A percentile compares a stretch with the other conserved stretches of the same genome.
phyloP scores from a whole-genome alignment of 192 early-diverging fungal genomes.

The Podila clonocystis region DNA sequence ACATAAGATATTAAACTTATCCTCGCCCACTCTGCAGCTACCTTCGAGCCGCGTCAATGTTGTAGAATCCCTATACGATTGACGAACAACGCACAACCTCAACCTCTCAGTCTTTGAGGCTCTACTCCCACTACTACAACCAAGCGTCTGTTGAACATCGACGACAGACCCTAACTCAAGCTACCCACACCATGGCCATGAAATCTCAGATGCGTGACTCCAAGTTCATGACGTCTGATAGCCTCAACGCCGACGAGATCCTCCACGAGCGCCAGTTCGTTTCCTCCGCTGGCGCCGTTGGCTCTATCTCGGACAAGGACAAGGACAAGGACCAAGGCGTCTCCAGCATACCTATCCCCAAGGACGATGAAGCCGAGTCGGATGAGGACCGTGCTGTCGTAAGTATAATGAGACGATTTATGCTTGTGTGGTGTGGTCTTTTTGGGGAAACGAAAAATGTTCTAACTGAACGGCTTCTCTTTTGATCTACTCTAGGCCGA shows the following conservation, averaged over 20 bases:
- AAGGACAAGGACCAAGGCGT: not conserved
- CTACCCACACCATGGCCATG: slow-evolving; percentile 29
- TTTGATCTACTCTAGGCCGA: slow-evolving; percentile 18
- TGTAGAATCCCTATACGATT: not conserved
- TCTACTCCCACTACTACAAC: not conserved
- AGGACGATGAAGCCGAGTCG: slow-evolving; percentile 19
- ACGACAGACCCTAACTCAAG: slow-evolving; percentile 6
- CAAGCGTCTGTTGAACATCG: not conserved
- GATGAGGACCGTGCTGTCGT: slow-evolving; percentile 44
- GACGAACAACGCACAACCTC: not conserved
- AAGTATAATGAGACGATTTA: not conserved
- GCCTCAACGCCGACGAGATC: slow-evolving; percentile 21
- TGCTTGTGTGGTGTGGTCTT: too few relatives aligned
- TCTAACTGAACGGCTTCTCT: not conserved
- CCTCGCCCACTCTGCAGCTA: not conserved
- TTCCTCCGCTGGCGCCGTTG: slow-evolving; percentile 1
- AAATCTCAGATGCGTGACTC: slow-evolving; percentile 25
- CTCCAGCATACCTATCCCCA: not conserved
- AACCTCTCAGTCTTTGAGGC: not conserved
- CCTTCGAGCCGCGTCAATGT: slow-evolving; percentile 7
- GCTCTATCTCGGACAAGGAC: slow-evolving; percentile 3
- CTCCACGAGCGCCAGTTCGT: slow-evolving; percentile 25
- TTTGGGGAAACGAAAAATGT: not conserved
- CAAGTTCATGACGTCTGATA: slow-evolving; percentile 7
- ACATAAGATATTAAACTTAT: too few relatives aligned